Percentiles rank a stretch among this genome's conserved stretches.
Conservation (phyloP, 2,329 filamentous ascomycete genomes). For the Fusarium papillatum region DNA sequence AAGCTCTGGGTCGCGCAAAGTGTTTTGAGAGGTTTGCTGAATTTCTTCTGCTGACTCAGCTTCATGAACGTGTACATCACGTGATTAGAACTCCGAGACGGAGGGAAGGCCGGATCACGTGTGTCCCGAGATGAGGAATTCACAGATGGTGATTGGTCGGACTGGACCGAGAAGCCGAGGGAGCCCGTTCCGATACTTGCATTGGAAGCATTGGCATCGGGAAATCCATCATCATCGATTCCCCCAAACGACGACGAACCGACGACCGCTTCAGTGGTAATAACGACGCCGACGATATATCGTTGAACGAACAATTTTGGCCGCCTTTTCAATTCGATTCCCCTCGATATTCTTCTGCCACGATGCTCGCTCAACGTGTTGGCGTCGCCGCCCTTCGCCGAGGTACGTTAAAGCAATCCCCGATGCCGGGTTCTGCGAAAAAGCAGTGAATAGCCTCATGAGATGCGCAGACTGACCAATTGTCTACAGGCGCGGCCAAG, state of each 20-base stretch:
- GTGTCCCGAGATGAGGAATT: slow-evolving; percentile 53
- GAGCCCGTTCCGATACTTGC: slow-evolving; percentile 41
- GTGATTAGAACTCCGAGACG: background rate
- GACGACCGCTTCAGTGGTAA: background rate
- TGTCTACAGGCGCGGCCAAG: slow-evolving; percentile 54
- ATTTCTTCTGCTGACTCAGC: slow-evolving; percentile 27
- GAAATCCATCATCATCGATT: slow-evolving; percentile 41
- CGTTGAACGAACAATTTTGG: slow-evolving; percentile 35
- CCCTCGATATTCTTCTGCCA: slow-evolving; percentile 35
- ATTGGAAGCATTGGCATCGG: slow-evolving; percentile 15
- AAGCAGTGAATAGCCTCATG: slow-evolving; percentile 32
- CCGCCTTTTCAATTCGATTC: slow-evolving; percentile 15
- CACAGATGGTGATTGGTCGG: slow-evolving; percentile 53
- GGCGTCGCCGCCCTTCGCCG: slow-evolving; percentile 71
- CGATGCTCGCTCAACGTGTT: slow-evolving; percentile 70
- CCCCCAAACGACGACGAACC: slow-evolving; percentile 1
- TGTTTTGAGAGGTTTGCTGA: slow-evolving; percentile 17
- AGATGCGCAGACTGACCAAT: slow-evolving; percentile 13
- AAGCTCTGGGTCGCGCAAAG: slow-evolving; percentile 11
- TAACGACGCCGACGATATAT: slow-evolving; percentile 37
- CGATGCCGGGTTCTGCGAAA: slow-evolving; percentile 9
- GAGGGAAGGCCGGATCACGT: slow-evolving; percentile 42
- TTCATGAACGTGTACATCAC: slow-evolving; percentile 6
- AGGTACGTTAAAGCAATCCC: slow-evolving; percentile 56
- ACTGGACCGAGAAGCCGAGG: slow-evolving; percentile 60